phyloP scores from a whole-genome alignment of 352 stramenopile genomes.

The Globisporangium canariense region DNA sequence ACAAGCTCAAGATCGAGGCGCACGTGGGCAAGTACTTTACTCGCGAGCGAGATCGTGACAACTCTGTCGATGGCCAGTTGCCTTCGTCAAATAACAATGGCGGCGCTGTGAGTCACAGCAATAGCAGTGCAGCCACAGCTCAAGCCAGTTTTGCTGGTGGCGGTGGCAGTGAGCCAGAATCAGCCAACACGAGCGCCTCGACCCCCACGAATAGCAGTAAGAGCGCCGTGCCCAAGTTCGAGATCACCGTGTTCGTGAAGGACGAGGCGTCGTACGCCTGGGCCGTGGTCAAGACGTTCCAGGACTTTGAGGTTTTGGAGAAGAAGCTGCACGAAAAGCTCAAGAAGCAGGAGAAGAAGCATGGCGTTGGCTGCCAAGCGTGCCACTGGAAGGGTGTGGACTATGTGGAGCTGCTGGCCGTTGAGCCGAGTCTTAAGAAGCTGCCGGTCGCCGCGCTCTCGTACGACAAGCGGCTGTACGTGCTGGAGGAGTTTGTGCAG shows the following conservation, averaged over 20 bases:
- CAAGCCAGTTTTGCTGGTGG: slow-evolving; percentile 1
- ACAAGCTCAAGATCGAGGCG: slow-evolving; percentile 62
- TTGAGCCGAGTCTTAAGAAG: slow-evolving; percentile 50
- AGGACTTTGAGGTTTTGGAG: slow-evolving; percentile 69
- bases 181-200: slow-evolving; percentile 10
- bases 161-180: slow-evolving; percentile 11
- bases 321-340: slow-evolving; percentile 64
- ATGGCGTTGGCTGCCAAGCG: slow-evolving; percentile 29
- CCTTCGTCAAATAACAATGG: neutral
- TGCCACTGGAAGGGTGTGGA: slow-evolving; percentile 72
- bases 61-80: neutral
- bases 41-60: slow-evolving; percentile 31
- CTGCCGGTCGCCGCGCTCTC: slow-evolving; percentile 30
- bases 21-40: slow-evolving; percentile 73
- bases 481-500: slow-evolving; percentile 71
- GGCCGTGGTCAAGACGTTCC: slow-evolving; percentile 66
- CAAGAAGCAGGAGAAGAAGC: slow-evolving; percentile 71
- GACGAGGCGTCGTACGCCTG: slow-evolving; percentile 55
- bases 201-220: slow-evolving; percentile 19
- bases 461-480: slow-evolving; percentile 63
- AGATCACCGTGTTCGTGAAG: slow-evolving; percentile 61
- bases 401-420: slow-evolving; percentile 50
- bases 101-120: neutral
- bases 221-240: slow-evolving; percentile 20
- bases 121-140: neutral